Percentiles rank a stretch among this genome's conserved stretches.
Evolutionary conservation across 2,329 filamentous ascomycete species (phyloP).

Genomic region (Trichoderma gracile): DNA sequence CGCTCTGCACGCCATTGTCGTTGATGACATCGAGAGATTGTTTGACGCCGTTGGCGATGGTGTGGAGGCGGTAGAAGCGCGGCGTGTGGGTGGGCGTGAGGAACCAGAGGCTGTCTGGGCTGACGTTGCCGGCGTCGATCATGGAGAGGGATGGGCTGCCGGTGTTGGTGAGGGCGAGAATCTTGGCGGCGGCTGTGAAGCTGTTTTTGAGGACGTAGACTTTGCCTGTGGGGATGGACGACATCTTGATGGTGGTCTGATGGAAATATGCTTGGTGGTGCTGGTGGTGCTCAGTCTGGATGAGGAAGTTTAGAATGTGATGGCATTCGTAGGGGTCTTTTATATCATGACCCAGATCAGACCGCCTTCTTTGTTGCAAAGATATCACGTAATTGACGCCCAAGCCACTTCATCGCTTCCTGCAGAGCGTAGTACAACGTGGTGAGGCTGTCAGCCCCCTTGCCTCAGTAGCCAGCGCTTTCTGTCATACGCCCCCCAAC

Average conservation of each 20-base stretch:
- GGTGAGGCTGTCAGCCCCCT: no score
- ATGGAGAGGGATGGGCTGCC: not conserved
- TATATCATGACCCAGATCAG: no score
- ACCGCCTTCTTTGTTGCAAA: no score
- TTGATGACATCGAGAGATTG: slow-evolving; percentile 11
- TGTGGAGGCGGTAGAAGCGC: slow-evolving; percentile 6
- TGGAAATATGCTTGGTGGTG: not conserved
- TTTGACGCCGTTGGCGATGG: not conserved
- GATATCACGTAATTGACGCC: no score
- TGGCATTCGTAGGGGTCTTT: no score
- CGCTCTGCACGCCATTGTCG: slow-evolving; percentile 1
- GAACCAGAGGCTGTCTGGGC: slow-evolving; percentile 11
- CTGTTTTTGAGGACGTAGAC: slow-evolving; percentile 12
- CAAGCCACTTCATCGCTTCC: no score
- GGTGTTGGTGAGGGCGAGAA: not conserved
- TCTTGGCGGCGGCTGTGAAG: slow-evolving; percentile 7
- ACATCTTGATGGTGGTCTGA: slow-evolving; percentile 15
- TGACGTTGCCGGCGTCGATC: not conserved
- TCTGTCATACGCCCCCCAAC: no score
- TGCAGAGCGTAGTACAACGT: no score
- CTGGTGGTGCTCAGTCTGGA: not conserved
- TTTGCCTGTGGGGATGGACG: not conserved
- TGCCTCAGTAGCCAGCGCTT: no score
- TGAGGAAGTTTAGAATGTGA: not conserved
- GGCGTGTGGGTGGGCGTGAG: not conserved